phyloP scores from a whole-genome alignment of 257 asterid genomes.

The Eucommia ulmoides region DNA sequence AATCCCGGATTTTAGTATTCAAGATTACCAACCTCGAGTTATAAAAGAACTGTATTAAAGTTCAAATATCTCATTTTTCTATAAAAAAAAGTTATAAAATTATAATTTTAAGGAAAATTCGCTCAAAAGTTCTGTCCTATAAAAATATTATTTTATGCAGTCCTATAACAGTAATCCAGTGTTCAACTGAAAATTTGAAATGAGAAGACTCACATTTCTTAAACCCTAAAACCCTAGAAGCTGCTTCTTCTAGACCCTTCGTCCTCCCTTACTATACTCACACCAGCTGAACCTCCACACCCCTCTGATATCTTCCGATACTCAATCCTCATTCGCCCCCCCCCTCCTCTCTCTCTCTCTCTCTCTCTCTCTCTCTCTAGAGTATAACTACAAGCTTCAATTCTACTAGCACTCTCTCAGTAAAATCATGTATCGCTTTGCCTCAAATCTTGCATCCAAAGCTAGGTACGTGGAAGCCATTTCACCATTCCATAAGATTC shows the following conservation, averaged over 20 bases:
- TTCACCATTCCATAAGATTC: not conserved
- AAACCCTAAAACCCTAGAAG: slow-evolving; percentile 46
- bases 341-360: not conserved
- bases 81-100: too few relatives aligned
- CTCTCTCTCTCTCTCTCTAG: slow-evolving; percentile 5
- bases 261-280: not conserved
- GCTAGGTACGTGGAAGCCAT: slow-evolving; percentile 26
- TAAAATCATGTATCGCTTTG: slow-evolving; percentile 57
- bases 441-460: slow-evolving; percentile 74
- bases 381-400: not conserved
- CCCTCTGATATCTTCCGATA: not conserved
- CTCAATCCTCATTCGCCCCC: not conserved
- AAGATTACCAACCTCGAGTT: too few relatives aligned
- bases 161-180: too few relatives aligned
- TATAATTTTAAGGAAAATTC: too few relatives aligned
- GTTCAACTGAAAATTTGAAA: too few relatives aligned
- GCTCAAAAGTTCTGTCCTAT: too few relatives aligned
- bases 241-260: slow-evolving; percentile 63
- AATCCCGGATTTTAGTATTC: too few relatives aligned
- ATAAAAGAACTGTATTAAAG: too few relatives aligned
- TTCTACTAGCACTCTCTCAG: not conserved
- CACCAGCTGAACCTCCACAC: slow-evolving; percentile 9
- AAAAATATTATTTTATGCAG: too few relatives aligned
- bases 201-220: too few relatives aligned
- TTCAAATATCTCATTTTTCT: too few relatives aligned